phyloP scores from a whole-genome alignment of 2,329 filamentous ascomycete species.

The Claviceps purpurea region DNA sequence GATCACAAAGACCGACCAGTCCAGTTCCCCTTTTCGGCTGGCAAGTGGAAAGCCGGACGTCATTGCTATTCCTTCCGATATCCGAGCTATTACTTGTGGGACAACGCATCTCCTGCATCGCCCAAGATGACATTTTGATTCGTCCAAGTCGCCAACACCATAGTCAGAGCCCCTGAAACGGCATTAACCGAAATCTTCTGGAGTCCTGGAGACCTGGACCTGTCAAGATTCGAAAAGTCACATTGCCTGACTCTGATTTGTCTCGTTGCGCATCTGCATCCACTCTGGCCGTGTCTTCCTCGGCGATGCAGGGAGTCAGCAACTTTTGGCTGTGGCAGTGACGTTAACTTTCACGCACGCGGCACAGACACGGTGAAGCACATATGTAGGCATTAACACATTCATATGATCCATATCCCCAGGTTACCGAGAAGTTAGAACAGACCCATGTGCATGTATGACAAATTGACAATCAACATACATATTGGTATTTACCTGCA shows the following conservation, averaged over 20 bases:
- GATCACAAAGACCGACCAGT: background rate
- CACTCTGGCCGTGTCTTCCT: background rate
- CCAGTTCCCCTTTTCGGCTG: background rate
- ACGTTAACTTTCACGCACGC: background rate
- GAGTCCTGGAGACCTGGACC: background rate
- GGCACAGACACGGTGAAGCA: background rate
- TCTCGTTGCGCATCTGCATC: background rate
- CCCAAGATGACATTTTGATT: background rate
- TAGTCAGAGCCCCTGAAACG: background rate
- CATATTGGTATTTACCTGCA: no score
- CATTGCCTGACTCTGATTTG: background rate
- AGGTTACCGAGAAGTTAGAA: no score
- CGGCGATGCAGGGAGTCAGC: background rate
- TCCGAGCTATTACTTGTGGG: background rate
- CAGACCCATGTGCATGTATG: no score
- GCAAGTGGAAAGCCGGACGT: slow-evolving; percentile 2
- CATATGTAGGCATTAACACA: background rate
- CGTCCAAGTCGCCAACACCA: background rate
- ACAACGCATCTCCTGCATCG: background rate
- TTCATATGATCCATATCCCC: no score
- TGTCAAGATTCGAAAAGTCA: background rate
- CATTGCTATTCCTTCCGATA: slow-evolving; percentile 3
- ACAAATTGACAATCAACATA: no score
- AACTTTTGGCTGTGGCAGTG: background rate
- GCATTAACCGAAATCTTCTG: background rate